Evolutionary conservation across 257 asterid species (phyloP), one percentile per base, ranked within the genome.

Genomic region (Craterostigma plantagineum): DNA sequence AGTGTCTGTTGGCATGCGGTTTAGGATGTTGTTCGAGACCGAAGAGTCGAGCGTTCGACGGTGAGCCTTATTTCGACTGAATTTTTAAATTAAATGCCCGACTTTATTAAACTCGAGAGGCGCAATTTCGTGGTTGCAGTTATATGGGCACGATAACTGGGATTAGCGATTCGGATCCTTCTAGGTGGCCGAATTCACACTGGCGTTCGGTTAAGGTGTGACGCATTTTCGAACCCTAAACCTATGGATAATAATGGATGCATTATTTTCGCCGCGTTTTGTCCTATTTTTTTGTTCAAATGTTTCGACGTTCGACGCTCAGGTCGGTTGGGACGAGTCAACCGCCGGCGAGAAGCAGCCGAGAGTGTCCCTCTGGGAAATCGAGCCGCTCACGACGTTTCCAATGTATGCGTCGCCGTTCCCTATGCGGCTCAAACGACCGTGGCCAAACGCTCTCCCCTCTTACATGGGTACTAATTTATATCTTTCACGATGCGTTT

Each of bases 251-350:
- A n/a, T n/a, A n/a, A n/a, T n/a, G n/a, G n/a, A n/a, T n/a, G n/a
- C n/a, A n/a, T n/a, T n/a, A n/a, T n/a, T n/a, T n/a, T n/a, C n/a
- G n/a, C n/a, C n/a, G n/a, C n/a, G n/a, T n/a, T n/a, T n/a, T n/a
- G 14, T 16, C 30, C 14, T 44, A 18, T 14, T 3, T 6, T 3
- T 23, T 11, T 16, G 1, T 10, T 14, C 36, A 27, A n/a, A 44
- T 10, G 30, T 1, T 42, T 11, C n/a, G n/a, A n/a, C n/a, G 7
- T 1, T 7, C 10, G 13, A 4, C 6, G 10, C 30, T 33, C 34
- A 80, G 91, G 93, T 80, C 44, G 91, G 93, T 7, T 80, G 93
- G 93, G 93, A 80, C 30, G 93, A 81, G 50, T 81, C 93, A 14
- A 71, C 91, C 3, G 78, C 93, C 17, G 93, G 93, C 16, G 91